phyloP scores from a whole-genome alignment of 345 rosid species.

The Pugionium dolabratum region DNA sequence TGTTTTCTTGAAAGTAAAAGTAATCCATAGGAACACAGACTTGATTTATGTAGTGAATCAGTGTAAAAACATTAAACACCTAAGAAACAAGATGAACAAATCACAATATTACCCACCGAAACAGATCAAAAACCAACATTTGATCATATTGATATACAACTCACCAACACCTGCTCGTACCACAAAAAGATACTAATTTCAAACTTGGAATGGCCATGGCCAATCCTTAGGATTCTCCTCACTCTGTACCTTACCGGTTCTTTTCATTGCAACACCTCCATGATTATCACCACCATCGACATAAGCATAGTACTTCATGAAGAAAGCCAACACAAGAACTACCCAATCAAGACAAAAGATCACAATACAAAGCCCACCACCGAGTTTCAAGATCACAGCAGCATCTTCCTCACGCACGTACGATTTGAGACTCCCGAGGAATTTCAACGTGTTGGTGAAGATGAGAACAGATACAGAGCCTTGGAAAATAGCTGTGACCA shows the following conservation, averaged over 20 bases:
- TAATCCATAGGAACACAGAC: neutral
- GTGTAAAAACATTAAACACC: slow-evolving; percentile 6
- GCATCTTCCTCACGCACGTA: slow-evolving; percentile 93
- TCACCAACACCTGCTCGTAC: neutral
- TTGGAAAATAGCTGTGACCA: slow-evolving; percentile 83
- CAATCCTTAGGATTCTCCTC: slow-evolving; percentile 78
- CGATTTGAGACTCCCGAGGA: slow-evolving; percentile 65
- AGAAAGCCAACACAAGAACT: slow-evolving; percentile 76
- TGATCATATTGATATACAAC: slow-evolving; percentile 20
- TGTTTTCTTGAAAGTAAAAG: too few species aligned
- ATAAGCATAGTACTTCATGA: slow-evolving; percentile 70
- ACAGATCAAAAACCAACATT: slow-evolving; percentile 32
- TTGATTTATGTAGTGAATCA: slow-evolving; percentile 21
- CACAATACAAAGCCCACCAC: slow-evolving; percentile 70
- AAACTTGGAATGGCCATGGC: slow-evolving; percentile 95
- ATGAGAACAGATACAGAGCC: slow-evolving; percentile 83
- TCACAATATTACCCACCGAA: slow-evolving; percentile 22
- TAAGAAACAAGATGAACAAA: slow-evolving; percentile 26
- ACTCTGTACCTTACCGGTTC: slow-evolving; percentile 64
- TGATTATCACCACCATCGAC: slow-evolving; percentile 52
- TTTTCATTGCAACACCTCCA: slow-evolving; percentile 39
- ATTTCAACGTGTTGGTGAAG: slow-evolving; percentile 60
- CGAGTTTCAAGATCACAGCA: slow-evolving; percentile 66
- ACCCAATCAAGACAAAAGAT: slow-evolving; percentile 88
- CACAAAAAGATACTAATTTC: slow-evolving; percentile 8